phyloP scores from a whole-genome alignment of 2,329 filamentous ascomycete species.

The Cercospora sp. region DNA sequence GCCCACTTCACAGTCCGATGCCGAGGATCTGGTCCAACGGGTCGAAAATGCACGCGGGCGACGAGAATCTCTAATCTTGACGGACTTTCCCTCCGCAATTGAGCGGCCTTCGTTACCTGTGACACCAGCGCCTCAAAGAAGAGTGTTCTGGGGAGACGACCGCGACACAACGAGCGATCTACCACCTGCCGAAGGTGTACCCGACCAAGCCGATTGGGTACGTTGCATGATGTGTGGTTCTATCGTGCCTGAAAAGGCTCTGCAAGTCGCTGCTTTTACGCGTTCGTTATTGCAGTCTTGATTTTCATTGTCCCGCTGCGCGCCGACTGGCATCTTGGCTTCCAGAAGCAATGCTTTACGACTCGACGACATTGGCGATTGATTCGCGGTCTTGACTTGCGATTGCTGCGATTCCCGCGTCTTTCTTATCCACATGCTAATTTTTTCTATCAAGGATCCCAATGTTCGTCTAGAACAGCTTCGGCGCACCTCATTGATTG shows the following conservation, averaged over 20 bases:
- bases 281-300: conserved; percentile 15
- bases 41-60: conserved; percentile 37
- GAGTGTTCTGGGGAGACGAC: conserved; percentile 67
- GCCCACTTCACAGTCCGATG: conserved; percentile 28
- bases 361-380: background rate
- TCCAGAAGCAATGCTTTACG: background rate
- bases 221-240: conserved; percentile 56
- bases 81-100: conserved; percentile 79
- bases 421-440: conserved; percentile 20
- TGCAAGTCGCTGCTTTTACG: conserved; percentile 14
- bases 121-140: conserved; percentile 77
- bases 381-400: background rate
- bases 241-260: conserved; percentile 13
- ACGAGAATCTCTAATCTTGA: conserved; percentile 66
- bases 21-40: conserved; percentile 33
- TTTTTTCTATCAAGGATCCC: conserved; percentile 45
- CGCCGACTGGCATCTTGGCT: background rate
- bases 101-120: conserved; percentile 88
- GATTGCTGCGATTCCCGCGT: background rate
- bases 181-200: conserved; percentile 78
- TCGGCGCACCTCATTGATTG: conserved; percentile 46
- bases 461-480: conserved; percentile 49
- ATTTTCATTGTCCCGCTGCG: background rate
- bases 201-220: conserved; percentile 91
- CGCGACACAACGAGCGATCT: conserved; percentile 60